Conservation (phyloP, 179 eudicot genomes). For the Drosera spatulata region DNA sequence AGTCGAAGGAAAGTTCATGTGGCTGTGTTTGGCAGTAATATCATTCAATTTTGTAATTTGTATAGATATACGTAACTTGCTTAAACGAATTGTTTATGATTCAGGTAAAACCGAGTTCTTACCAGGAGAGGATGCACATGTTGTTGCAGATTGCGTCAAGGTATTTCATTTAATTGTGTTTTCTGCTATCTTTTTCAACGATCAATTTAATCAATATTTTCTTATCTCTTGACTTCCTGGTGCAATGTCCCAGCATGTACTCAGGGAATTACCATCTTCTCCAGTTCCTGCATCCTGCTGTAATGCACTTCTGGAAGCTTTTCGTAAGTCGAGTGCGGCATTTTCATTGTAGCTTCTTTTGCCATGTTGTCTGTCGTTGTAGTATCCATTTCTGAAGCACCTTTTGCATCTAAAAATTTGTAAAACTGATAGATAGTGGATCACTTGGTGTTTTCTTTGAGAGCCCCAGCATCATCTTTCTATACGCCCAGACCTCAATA, state of each 20-base stretch:
- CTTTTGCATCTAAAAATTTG: too few relatives aligned
- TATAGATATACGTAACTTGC: background rate
- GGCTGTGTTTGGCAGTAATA: background rate
- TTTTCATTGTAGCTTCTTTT: background rate
- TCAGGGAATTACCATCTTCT: conserved; percentile 91
- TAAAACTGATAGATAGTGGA: too few relatives aligned
- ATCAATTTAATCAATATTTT: background rate
- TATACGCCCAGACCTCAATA: background rate
- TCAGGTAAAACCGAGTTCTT: conserved; percentile 80
- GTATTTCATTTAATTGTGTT: conserved; percentile 20
- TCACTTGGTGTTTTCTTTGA: too few relatives aligned
- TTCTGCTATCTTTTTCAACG: background rate
- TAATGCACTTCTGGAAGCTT: conserved; percentile 89
- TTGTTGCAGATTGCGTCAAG: conserved; percentile 92
- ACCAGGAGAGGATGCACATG: conserved; percentile 79
- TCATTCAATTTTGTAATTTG: background rate
- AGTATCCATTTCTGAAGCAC: background rate
- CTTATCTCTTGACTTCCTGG: conserved; percentile 11
- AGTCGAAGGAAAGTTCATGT: background rate
- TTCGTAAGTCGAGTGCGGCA: conserved; percentile 45
- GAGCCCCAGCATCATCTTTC: too few relatives aligned
- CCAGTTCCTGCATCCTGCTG: conserved; percentile 99
- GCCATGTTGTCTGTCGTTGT: background rate
- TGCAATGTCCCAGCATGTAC: conserved; percentile 49
- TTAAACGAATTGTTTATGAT: background rate